Conservation (phyloP, 2,329 filamentous ascomycete species). For the Cladosporium sp. region DNA sequence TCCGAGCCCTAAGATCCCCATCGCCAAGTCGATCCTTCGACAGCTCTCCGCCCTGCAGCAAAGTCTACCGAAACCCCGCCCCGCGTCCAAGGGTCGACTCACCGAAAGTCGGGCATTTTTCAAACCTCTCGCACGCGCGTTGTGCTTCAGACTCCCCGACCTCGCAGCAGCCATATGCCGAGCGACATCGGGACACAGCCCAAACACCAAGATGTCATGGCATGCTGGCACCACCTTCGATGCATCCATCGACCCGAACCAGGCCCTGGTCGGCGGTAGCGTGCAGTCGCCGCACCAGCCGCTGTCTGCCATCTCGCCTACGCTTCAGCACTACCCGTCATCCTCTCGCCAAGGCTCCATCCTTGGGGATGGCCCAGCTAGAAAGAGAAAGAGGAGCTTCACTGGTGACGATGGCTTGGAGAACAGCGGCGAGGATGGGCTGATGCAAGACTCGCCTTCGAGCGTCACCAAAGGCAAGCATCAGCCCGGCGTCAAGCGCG, state of each 20-base stretch:
- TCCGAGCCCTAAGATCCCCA: no score
- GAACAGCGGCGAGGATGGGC: conserved; percentile 4
- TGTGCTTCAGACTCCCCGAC: conserved; percentile 9
- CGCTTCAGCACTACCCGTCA: conserved; percentile 12
- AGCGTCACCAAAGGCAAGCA: conserved; percentile 23
- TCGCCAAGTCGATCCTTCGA: background rate
- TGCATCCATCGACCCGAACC: conserved; percentile 15
- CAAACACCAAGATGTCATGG: conserved; percentile 22
- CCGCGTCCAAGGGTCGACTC: no score
- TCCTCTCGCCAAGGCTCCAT: conserved; percentile 11
- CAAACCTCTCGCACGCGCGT: background rate
- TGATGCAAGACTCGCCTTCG: conserved; percentile 11
- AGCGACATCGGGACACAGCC: conserved; percentile 14
- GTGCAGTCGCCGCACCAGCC: conserved; percentile 11
- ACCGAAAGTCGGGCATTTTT: conserved; percentile 4
- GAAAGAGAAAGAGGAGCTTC: conserved; percentile 14
- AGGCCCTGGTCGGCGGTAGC: background rate
- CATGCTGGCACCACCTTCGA: conserved; percentile 22
- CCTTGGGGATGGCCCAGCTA: conserved; percentile 4
- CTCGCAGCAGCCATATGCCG: conserved; percentile 8
- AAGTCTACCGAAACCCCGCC: background rate
- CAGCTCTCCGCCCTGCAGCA: background rate
- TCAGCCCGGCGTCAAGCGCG: conserved; percentile 61
- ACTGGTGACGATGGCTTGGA: conserved; percentile 15
- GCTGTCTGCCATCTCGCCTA: conserved; percentile 15